Evolutionary conservation across 2,329 filamentous ascomycete species (phyloP).

Genomic region (Cladophialophora bantiana): DNA sequence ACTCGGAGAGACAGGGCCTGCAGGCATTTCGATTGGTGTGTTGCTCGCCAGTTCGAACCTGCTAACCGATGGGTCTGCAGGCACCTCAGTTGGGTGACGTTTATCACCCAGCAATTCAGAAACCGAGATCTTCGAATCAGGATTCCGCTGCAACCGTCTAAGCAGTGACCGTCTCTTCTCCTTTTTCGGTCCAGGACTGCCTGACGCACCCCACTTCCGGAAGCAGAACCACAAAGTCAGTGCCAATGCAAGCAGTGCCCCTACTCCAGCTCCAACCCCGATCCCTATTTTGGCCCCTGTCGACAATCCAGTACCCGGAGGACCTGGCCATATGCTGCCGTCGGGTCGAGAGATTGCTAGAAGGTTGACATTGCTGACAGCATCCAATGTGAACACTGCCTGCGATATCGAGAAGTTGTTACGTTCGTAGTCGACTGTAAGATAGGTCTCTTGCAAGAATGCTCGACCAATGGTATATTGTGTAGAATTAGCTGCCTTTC

Average conservation of each 20-base stretch:
- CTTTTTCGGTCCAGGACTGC: conserved; percentile 22
- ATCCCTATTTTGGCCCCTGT: conserved; percentile 44
- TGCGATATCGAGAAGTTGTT: conserved; percentile 48
- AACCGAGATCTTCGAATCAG: conserved; percentile 35
- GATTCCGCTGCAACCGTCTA: conserved; percentile 25
- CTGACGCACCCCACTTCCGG: conserved; percentile 20
- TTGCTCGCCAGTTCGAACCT: conserved; percentile 38
- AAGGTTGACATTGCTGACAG: conserved; percentile 63
- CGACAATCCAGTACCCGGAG: conserved; percentile 35
- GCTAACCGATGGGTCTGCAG: conserved; percentile 38
- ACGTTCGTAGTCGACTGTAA: conserved; percentile 49
- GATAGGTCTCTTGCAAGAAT: conserved; percentile 53
- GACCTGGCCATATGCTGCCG: conserved; percentile 36
- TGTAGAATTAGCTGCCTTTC: conserved; percentile 44
- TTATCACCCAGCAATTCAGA: conserved; percentile 42
- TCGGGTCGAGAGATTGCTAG: conserved; percentile 39
- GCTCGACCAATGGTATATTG: conserved; percentile 50
- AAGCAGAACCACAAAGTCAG: conserved; percentile 37
- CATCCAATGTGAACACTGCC: conserved; percentile 43
- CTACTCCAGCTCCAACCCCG: conserved; percentile 39
- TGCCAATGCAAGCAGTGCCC: conserved; percentile 30
- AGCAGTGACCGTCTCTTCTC: conserved; percentile 32
- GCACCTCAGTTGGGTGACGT: conserved; percentile 41
- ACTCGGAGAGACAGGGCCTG: conserved; percentile 35
- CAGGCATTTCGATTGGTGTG: conserved; percentile 40